These are phyloP conservation scores for Liriodendron chinense DNA, from an alignment of 164 flowering plant species.

Conservation along the genomic window DNA sequence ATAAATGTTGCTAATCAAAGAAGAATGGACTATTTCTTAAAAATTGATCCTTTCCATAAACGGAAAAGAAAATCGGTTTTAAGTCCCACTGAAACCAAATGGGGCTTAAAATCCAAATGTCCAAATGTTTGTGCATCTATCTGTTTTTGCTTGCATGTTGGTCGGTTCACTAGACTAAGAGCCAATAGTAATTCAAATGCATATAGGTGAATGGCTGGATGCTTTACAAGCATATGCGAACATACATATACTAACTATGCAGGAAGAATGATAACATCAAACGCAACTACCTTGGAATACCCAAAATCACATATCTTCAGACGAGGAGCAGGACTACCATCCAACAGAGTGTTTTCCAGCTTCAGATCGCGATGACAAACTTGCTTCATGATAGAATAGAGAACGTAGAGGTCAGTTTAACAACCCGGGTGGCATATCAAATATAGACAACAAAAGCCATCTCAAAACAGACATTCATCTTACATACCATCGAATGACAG, in stretches of 20 bases:
- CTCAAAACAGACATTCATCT: neutral
- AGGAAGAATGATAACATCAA: neutral
- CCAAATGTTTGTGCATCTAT: neutral
- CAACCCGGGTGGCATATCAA: neutral
- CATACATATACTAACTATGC: neutral
- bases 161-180: neutral
- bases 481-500: constrained; percentile 79
- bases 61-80: neutral
- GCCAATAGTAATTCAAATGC: neutral
- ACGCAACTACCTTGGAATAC: constrained; percentile 78
- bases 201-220: too few relatives aligned
- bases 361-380: constrained; percentile 93
- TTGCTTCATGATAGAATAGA: constrained; percentile 52
- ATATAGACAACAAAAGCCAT: constrained; percentile 2
- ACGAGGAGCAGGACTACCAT: constrained; percentile 92
- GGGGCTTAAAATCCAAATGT: neutral
- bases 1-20: neutral
- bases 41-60: neutral
- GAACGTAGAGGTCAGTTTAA: neutral
- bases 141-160: neutral
- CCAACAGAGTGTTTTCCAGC: constrained; percentile 83
- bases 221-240: neutral
- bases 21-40: neutral
- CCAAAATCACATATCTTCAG: constrained; percentile 94
- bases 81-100: neutral